Evolutionary conservation across 768 basidiomycete species (phyloP), one percentile per base, ranked within the genome.

Genomic region (Boletellus emodensis): DNA sequence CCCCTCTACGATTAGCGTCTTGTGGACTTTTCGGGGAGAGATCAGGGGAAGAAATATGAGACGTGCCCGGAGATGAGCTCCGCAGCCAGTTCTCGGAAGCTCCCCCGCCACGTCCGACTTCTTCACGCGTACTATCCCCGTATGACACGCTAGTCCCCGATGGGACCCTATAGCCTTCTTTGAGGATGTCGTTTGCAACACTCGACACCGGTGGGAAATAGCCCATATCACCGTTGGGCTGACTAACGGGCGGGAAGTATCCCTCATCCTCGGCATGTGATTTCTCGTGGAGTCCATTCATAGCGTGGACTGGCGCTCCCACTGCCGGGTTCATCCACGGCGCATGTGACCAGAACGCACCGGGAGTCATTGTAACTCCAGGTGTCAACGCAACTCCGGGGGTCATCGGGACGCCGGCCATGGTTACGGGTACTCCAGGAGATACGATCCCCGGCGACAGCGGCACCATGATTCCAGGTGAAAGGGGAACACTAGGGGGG

Each of bases 301-400:
- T 49, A 24, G 47, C 51, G 14, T 73, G 75, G 24, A 78, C 72
- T 0, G 83, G 84, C 24, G 82, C 84, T 37, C 83, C 84, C 1
- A 82, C 80, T 10, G 80, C 75, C n/a, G 82, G 71, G 54, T 84
- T 83, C 48, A 82, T 72, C 64, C 69, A 73, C 40, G 76, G 69
- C 74, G 79, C 32, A 77, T 82, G 56, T 70, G 80, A 43, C 82
- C 83, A 92, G 67, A 85, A 87, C 35, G 81, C 80, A 13, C 83
- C 86, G 26, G 88, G 87, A 14, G 80, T 82, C 79, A 90, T 85
- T 14, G 82, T 75, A 12, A 81, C 73, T 22, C 81, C 83, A 1
- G 90, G 89, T 0, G 88, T 67, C 54, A 67, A 44, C 14, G 65
- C 55, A 40, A 64, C 64, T 3, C 63, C 63, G 4, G 63, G 63